phyloP scores from a whole-genome alignment of 1,284 basidiomycete genomes.

The Fistulinella staudtii region DNA sequence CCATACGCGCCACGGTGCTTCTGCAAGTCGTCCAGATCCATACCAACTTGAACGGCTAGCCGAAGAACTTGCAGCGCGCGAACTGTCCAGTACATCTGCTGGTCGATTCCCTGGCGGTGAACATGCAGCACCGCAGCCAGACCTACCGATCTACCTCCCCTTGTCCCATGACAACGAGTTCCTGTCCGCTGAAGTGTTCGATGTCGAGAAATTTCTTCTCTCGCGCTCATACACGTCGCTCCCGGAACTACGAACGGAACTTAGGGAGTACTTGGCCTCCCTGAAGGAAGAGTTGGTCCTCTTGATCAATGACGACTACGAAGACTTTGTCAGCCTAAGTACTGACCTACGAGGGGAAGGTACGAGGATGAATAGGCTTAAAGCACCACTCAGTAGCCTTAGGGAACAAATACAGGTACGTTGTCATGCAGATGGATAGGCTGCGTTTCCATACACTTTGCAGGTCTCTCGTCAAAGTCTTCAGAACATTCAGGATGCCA shows the following conservation, averaged over 20 bases:
- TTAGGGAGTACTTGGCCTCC: constrained; percentile 78
- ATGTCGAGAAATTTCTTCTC: constrained; percentile 85
- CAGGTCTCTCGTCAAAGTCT: constrained; percentile 64
- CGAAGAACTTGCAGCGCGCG: constrained; percentile 63
- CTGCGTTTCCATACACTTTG: no score
- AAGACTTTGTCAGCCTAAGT: constrained; percentile 94
- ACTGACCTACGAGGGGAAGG: constrained; percentile 86
- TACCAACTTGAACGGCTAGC: constrained; percentile 68
- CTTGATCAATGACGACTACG: constrained; percentile 97
- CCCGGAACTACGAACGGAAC: constrained; percentile 81
- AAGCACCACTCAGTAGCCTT: constrained; percentile 62
- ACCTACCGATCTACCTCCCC: constrained; percentile 73
- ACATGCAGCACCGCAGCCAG: constrained; percentile 23
- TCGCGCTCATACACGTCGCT: constrained; percentile 85
- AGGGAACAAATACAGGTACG: constrained; percentile 67
- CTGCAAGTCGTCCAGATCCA: constrained; percentile 39
- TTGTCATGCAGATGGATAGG: no score
- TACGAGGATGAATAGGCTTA: constrained; percentile 61
- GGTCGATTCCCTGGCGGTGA: constrained; percentile 9
- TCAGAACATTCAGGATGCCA: constrained; percentile 64
- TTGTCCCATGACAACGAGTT: constrained; percentile 77
- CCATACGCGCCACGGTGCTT: constrained; percentile 14
- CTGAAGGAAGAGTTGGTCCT: constrained; percentile 91
- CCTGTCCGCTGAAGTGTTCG: constrained; percentile 65
- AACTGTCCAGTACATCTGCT: constrained; percentile 31